These are phyloP conservation scores for Aspergillus fumigatiaffinis DNA, from an alignment of 2,329 filamentous ascomycete genomes.

Conservation along the genomic window DNA sequence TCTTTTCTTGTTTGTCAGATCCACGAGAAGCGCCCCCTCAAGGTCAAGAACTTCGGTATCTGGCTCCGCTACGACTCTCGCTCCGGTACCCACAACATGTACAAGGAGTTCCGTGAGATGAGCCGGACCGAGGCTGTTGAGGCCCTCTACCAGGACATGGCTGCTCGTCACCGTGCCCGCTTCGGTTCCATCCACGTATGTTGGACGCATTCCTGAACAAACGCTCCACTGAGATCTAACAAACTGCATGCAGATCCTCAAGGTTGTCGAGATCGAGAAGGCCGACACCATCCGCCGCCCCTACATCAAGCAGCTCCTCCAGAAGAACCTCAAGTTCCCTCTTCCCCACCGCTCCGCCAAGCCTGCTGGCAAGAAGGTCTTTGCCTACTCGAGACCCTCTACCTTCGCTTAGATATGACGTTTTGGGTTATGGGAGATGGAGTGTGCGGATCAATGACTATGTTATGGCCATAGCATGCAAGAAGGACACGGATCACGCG, in stretches of 20 bases:
- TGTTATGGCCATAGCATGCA: slow-evolving; percentile 42
- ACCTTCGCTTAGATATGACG: slow-evolving; percentile 84
- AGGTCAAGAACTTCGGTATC: slow-evolving; percentile 99
- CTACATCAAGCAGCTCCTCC: slow-evolving; percentile 98
- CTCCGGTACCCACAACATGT: slow-evolving; percentile 99
- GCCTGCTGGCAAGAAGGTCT: slow-evolving; percentile 81
- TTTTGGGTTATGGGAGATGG: slow-evolving; percentile 32
- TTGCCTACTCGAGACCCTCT: slow-evolving; percentile 85
- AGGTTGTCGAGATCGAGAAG: slow-evolving; percentile 97
- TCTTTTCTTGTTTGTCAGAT: slow-evolving; percentile 55
- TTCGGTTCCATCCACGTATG: slow-evolving; percentile 98
- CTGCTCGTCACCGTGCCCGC: slow-evolving; percentile 93
- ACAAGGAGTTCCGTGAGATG: slow-evolving; percentile 99
- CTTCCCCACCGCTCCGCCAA: slow-evolving; percentile 93
- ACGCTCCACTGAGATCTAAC: background rate
- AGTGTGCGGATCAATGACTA: slow-evolving; percentile 41
- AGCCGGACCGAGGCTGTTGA: slow-evolving; percentile 93
- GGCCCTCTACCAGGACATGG: slow-evolving; percentile 99
- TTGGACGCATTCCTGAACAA: slow-evolving; percentile 19
- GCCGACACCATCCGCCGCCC: slow-evolving; percentile 90
- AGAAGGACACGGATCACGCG: slow-evolving; percentile 34
- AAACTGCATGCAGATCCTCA: slow-evolving; percentile 70
- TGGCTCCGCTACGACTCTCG: slow-evolving; percentile 99
- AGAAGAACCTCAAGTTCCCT: slow-evolving; percentile 96
- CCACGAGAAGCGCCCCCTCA: slow-evolving; percentile 96